phyloP scores from a whole-genome alignment of 2,329 filamentous ascomycete species.

The Alternaria sp. region DNA sequence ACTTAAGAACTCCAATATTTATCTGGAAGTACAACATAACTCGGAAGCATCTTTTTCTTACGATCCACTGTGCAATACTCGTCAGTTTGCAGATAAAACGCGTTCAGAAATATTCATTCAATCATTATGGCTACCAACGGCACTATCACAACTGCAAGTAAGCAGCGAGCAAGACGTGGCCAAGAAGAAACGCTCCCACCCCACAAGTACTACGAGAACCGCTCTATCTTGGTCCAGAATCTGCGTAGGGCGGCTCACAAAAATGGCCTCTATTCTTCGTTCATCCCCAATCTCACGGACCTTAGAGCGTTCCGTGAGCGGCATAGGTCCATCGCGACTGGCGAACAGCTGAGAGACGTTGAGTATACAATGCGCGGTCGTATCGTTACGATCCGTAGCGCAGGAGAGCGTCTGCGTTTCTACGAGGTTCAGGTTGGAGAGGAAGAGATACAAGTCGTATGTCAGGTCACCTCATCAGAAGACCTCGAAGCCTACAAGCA shows the following conservation, averaged over 20 bases:
- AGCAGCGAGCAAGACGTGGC: too few species aligned
- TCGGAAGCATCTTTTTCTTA: background rate
- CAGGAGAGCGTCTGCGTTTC: background rate
- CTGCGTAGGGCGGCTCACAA: too few species aligned
- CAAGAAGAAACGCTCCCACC: too few species aligned
- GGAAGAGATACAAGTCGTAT: background rate
- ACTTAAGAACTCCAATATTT: background rate
- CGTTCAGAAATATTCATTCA: background rate
- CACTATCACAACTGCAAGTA: too few species aligned
- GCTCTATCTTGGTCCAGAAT: too few species aligned
- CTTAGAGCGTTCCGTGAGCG: background rate
- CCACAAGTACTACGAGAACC: too few species aligned
- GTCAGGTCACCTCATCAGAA: background rate
- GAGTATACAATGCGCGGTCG: background rate
- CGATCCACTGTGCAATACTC: background rate
- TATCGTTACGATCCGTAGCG: background rate
- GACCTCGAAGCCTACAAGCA: background rate
- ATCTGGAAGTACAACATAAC: background rate
- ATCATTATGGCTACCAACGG: background rate
- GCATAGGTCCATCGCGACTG: background rate
- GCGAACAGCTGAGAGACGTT: background rate
- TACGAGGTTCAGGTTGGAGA: background rate
- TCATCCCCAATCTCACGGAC: background rate
- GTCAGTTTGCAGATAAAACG: background rate
- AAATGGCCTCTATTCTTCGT: too few species aligned